Evolutionary conservation across 1,284 basidiomycete species (phyloP).

Genomic region (Microbotryomycetes sp.): DNA sequence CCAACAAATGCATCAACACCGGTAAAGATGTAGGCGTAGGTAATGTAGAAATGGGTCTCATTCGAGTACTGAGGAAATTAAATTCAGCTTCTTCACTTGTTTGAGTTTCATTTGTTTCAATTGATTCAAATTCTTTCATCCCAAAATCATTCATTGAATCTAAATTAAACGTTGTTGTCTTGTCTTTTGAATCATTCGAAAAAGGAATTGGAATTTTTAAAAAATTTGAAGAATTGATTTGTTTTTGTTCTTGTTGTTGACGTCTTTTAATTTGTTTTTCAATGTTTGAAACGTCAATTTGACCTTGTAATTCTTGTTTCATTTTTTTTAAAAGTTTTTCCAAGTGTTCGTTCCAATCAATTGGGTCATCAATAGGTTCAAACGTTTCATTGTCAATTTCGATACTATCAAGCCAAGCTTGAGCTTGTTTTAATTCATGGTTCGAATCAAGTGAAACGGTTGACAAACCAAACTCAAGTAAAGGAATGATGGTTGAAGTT

Average conservation of each 20-base stretch:
- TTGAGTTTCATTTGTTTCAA: not conserved
- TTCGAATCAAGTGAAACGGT: not conserved
- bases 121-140: not conserved
- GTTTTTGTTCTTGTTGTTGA: not conserved
- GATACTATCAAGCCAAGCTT: conserved; percentile 10
- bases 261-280: not conserved
- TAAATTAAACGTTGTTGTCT: not conserved
- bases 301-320: conserved; percentile 19
- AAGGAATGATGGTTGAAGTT: not conserved
- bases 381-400: not conserved
- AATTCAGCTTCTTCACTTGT: not conserved
- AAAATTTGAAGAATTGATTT: not conserved
- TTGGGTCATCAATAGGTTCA: not conserved
- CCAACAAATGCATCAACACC: not conserved
- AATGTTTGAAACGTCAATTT: conserved; percentile 6
- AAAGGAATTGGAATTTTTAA: not conserved
- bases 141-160: not conserved
- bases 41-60: not conserved
- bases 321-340: conserved; percentile 4
- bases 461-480: conserved; percentile 18
- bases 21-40: not conserved
- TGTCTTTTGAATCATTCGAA: not conserved
- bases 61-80: not conserved
- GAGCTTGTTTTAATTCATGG: not conserved
- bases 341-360: not conserved